phyloP scores from a whole-genome alignment of 805 yeast species.

The Helenozyma rhizophorensis region DNA sequence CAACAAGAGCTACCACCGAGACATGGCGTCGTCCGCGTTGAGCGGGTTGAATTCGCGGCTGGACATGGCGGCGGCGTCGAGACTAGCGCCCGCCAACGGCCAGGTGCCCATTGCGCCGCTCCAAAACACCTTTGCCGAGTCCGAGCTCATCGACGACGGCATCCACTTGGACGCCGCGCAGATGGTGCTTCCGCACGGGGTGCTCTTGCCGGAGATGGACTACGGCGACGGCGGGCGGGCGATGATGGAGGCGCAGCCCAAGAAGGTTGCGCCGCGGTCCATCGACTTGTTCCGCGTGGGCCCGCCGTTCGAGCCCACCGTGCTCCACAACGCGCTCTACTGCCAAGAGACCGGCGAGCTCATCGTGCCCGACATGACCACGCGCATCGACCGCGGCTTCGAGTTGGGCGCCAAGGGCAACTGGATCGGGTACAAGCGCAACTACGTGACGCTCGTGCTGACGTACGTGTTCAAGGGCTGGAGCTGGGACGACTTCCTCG shows the following conservation, averaged over 20 bases:
- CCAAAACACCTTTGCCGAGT: no score
- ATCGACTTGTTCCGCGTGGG: slow-evolving; percentile 59
- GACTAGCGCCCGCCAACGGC: no score
- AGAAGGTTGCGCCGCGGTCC: slow-evolving; percentile 55
- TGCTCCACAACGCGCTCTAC: background rate
- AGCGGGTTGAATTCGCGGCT: no score
- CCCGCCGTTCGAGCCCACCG: slow-evolving; percentile 34
- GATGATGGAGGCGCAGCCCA: background rate
- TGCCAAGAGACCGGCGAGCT: slow-evolving; percentile 2
- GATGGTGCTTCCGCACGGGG: no score
- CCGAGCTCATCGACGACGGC: no score
- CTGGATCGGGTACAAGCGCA: slow-evolving; percentile 70
- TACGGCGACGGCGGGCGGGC: no score
- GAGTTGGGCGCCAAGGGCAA: slow-evolving; percentile 13
- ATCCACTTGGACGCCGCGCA: no score
- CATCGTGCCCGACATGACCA: slow-evolving; percentile 7
- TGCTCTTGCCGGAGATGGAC: no score
- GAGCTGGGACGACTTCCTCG: slow-evolving; percentile 20
- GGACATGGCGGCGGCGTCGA: no score
- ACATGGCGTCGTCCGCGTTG: no score
- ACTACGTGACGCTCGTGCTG: slow-evolving; percentile 60
- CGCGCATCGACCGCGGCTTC: slow-evolving; percentile 24
- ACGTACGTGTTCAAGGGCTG: slow-evolving; percentile 36
- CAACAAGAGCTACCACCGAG: no score
- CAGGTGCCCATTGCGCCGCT: no score